phyloP scores from a whole-genome alignment of 305 asterid genomes.

The Petunia hybrid region DNA sequence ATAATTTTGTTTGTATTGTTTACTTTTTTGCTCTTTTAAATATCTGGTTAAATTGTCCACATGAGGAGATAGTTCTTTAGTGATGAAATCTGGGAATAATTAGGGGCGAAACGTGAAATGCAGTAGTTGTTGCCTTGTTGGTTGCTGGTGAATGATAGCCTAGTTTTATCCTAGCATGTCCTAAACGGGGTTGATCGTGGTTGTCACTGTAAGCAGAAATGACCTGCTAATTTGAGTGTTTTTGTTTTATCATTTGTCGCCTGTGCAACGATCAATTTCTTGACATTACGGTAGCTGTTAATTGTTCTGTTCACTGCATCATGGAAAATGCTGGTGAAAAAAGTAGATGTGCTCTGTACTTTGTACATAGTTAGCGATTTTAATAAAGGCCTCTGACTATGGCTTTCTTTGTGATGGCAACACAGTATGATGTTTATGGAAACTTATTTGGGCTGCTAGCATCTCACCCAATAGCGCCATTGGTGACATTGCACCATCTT shows the following conservation, averaged over 20 bases:
- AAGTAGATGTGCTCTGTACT: neutral
- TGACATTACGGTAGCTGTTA: neutral
- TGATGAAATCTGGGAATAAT: neutral
- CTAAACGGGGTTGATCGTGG: neutral
- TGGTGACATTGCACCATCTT: slow-evolving; percentile 86
- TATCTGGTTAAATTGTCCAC: neutral
- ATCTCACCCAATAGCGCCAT: slow-evolving; percentile 86
- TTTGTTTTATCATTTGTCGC: neutral
- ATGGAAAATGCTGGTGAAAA: neutral
- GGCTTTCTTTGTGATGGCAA: slow-evolving; percentile 30
- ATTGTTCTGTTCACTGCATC: neutral
- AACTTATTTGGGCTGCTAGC: slow-evolving; percentile 87
- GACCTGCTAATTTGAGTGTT: neutral
- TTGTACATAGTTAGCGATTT: neutral
- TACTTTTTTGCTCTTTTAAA: neutral
- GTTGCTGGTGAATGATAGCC: neutral
- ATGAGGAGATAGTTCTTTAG: neutral
- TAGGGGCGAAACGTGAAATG: no score
- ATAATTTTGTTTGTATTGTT: neutral
- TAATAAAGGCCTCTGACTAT: neutral
- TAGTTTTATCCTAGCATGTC: neutral
- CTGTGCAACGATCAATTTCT: neutral
- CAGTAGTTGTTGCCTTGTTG: neutral
- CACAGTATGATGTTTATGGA: slow-evolving; percentile 89
- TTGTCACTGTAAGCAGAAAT: neutral